Evolutionary conservation across 73 alveolate genomes (phyloP).

Genomic region (Loxodes magnus): DNA sequence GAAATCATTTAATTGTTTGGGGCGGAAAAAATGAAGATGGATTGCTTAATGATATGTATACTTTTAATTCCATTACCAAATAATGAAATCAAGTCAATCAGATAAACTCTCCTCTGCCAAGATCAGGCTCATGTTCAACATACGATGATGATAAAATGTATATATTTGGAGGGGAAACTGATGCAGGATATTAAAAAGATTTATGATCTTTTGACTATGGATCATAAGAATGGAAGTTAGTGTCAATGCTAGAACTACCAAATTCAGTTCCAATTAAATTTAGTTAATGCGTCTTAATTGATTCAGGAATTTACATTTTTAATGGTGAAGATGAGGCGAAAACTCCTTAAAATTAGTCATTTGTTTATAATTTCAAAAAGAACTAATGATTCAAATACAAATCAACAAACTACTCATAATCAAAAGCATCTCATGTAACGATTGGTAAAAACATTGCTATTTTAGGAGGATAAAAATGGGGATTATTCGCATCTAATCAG

Average conservation of each 20-base stretch:
- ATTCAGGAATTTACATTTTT: neutral
- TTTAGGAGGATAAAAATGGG: slow-evolving; percentile 3
- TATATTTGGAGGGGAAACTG: no score
- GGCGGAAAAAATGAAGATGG: neutral
- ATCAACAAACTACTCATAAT: neutral
- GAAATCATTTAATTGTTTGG: neutral
- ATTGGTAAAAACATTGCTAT: neutral
- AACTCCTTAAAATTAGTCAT: neutral
- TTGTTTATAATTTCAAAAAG: neutral
- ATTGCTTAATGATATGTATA: neutral
- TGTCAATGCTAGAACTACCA: neutral
- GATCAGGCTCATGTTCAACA: no score
- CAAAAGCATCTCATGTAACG: neutral
- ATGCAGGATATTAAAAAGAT: no score
- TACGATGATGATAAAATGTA: no score
- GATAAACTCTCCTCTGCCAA: no score
- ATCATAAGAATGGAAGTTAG: no score
- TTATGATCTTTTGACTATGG: no score
- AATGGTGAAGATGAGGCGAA: neutral
- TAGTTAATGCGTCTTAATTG: no score
- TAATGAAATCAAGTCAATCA: no score
- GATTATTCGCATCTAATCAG: neutral
- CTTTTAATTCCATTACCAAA: neutral
- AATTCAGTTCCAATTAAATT: neutral
- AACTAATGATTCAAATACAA: neutral